A percentile compares a stretch with the other conserved stretches of the same genome.
phyloP scores from a whole-genome alignment of 2,329 filamentous ascomycete species.

The Sordariomycetes sp. region DNA sequence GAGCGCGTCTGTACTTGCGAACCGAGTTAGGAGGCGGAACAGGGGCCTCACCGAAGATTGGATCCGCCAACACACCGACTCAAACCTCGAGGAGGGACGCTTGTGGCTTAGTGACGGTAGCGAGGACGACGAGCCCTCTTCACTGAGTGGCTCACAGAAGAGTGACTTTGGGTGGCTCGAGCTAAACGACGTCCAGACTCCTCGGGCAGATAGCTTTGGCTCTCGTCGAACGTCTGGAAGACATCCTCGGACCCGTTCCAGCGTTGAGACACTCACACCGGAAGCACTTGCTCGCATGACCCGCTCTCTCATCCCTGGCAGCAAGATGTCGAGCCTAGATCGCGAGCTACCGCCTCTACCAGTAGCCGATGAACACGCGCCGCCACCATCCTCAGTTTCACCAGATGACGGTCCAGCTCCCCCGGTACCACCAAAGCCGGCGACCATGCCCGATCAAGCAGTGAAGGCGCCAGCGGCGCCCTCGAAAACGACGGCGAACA shows the following conservation, averaged over 20 bases:
- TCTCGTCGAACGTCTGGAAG: slow-evolving; percentile 9
- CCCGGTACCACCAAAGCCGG: neutral
- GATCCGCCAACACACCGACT: slow-evolving; percentile 75
- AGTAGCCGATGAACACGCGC: neutral
- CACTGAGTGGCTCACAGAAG: slow-evolving; percentile 52
- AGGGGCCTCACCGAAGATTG: slow-evolving; percentile 67
- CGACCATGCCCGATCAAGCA: slow-evolving; percentile 8
- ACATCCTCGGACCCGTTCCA: slow-evolving; percentile 34
- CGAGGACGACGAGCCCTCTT: slow-evolving; percentile 58
- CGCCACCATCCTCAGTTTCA: neutral
- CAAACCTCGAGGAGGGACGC: slow-evolving; percentile 54
- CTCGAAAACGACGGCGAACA: slow-evolving; percentile 23
- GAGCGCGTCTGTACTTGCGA: slow-evolving; percentile 48
- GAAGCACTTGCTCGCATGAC: slow-evolving; percentile 7
- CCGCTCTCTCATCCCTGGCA: slow-evolving; percentile 2
- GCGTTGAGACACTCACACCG: slow-evolving; percentile 40
- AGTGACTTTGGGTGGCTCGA: slow-evolving; percentile 37
- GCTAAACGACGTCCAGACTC: slow-evolving; percentile 29
- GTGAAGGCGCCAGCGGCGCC: slow-evolving; percentile 19
- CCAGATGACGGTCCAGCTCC: neutral
- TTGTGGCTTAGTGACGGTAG: slow-evolving; percentile 69
- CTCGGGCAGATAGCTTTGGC: slow-evolving; percentile 21
- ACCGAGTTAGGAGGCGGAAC: slow-evolving; percentile 44
- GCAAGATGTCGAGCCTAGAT: slow-evolving; percentile 1
- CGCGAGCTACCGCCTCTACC: slow-evolving; percentile 6